Base-by-base conservation (phyloP, 805 yeast genomes). In the Yarrowia bubula region DNA sequence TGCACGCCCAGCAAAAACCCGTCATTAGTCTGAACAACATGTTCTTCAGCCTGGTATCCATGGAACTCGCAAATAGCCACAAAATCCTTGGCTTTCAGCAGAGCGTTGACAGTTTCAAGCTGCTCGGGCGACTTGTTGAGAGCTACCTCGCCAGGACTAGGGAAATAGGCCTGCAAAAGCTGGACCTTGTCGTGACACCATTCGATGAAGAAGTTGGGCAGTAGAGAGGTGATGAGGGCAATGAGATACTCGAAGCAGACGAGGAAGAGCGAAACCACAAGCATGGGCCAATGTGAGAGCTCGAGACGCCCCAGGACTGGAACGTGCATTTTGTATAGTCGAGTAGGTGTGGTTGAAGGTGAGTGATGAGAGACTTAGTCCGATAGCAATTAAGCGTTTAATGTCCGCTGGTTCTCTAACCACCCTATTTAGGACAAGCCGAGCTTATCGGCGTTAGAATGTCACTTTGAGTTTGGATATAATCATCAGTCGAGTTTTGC, bases 1-100 rank as follows among this genome's bases (percentile, higher is more conserved):
- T 92, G 97, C 2, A 91, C 69, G 0, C 92, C 88, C 32, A 92
- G 78, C 18, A 90, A 72, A 72, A 90, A 92, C 38, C 87, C 88
- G 73, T 92, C 98, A 48, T 80, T 77, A 0, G 98, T 92, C 60
- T 81, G 77, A 0, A 91, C 91, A 10, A 93, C 77, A 72, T 90
- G 92, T 70, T 87, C 89, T 69, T 92, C 92, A 13, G 87, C 81
- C 1, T 77, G 78, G 70, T 88, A 89, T 1, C 92, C 93, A 72
- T 86, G 89, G 1, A 88, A 67, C 0, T 70, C 75, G 66, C 92
- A 88, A 79, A 92, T 84, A 53, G 86, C 86, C 58, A 82, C 83
- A 67, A 92, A 85, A 14, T 61, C 64, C 3, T 22, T 42, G 15
- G 64, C 64, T 35, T 58, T 58, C 4, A 58, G 43, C 14, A 58